These are phyloP conservation scores for Cylindrotheca closterium DNA, from an alignment of 108 stramenopile species.

Conservation along the genomic window DNA sequence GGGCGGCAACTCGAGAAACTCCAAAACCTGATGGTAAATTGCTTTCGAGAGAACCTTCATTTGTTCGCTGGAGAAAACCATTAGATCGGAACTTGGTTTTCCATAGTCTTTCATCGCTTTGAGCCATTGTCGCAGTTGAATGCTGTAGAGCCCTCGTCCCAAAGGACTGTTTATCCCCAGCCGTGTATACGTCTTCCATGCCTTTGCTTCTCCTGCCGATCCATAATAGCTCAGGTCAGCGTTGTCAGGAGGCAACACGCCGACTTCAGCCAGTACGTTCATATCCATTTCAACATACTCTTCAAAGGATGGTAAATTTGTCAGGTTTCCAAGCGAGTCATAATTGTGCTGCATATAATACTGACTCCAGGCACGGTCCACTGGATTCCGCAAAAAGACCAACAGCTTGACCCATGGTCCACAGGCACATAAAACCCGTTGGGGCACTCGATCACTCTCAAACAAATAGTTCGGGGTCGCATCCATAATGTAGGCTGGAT, in stretches of 20 bases:
- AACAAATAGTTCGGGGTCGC: slow-evolving; percentile 23
- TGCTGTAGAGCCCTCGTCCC: slow-evolving; percentile 16
- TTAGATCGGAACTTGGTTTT: slow-evolving; percentile 11
- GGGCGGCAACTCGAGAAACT: slow-evolving; percentile 10
- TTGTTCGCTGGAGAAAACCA: neutral
- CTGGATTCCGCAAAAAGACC: slow-evolving; percentile 25
- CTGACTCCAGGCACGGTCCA: slow-evolving; percentile 25
- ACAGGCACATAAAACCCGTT: slow-evolving; percentile 15
- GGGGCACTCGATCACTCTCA: slow-evolving; percentile 24
- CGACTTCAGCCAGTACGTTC: slow-evolving; percentile 41
- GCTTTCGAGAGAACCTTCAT: neutral
- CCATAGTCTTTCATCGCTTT: neutral
- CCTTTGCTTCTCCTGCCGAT: neutral
- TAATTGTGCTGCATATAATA: slow-evolving; percentile 12
- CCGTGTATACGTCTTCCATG: slow-evolving; percentile 9
- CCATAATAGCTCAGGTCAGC: slow-evolving; percentile 3
- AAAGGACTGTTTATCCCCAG: slow-evolving; percentile 10
- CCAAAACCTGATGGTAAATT: slow-evolving; percentile 1
- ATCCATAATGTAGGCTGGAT: slow-evolving; percentile 9
- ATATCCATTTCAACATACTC: slow-evolving; percentile 27
- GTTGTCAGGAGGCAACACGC: slow-evolving; percentile 10
- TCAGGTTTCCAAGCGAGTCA: neutral
- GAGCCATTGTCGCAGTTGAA: slow-evolving; percentile 5
- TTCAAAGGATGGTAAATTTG: slow-evolving; percentile 3
- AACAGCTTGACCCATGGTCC: slow-evolving; percentile 29